Percentiles rank a stretch among this genome's conserved stretches.
Conservation (phyloP, 805 yeast genomes). For the Metschnikowia koreensis region DNA sequence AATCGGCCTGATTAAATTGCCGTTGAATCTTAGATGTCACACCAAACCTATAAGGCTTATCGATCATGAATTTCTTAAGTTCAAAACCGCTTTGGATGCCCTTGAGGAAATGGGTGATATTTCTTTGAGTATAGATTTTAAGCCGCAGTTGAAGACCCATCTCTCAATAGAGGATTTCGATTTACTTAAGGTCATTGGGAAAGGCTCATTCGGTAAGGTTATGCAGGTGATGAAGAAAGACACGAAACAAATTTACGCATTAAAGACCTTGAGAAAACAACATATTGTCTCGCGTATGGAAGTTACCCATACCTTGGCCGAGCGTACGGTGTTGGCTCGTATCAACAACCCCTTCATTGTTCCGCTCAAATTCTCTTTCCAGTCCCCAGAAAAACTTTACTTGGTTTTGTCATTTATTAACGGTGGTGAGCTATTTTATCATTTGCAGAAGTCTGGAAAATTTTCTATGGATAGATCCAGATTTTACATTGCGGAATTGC, state of each 20-base stretch:
- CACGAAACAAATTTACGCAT: slow-evolving; percentile 90
- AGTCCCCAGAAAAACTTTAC: slow-evolving; percentile 92
- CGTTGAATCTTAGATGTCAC: slow-evolving; percentile 54
- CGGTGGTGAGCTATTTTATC: slow-evolving; percentile 96
- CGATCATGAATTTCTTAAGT: slow-evolving; percentile 53
- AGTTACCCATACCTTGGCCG: slow-evolving; percentile 94
- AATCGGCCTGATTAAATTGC: slow-evolving; percentile 67
- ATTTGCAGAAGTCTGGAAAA: slow-evolving; percentile 85
- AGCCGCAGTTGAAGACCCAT: slow-evolving; percentile 59
- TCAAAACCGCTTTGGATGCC: slow-evolving; percentile 42
- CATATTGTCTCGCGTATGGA: slow-evolving; percentile 93
- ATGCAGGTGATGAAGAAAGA: slow-evolving; percentile 98
- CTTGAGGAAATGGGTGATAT: slow-evolving; percentile 49
- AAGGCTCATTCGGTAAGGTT: slow-evolving; percentile 97
- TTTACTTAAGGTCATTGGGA: slow-evolving; percentile 90
- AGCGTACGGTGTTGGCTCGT: slow-evolving; percentile 89
- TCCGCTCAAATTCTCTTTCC: slow-evolving; percentile 93
- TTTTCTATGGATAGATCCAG: slow-evolving; percentile 87
- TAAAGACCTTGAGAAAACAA: slow-evolving; percentile 90
- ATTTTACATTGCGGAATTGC: slow-evolving; percentile 89
- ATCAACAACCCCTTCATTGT: slow-evolving; percentile 95
- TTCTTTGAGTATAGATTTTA: slow-evolving; percentile 65
- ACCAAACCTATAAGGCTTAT: slow-evolving; percentile 53
- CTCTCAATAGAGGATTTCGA: slow-evolving; percentile 90
- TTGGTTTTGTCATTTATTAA: slow-evolving; percentile 89